These are phyloP conservation scores for Acacia pycnantha DNA, from an alignment of 331 rosid genomes.

Conservation along the genomic window DNA sequence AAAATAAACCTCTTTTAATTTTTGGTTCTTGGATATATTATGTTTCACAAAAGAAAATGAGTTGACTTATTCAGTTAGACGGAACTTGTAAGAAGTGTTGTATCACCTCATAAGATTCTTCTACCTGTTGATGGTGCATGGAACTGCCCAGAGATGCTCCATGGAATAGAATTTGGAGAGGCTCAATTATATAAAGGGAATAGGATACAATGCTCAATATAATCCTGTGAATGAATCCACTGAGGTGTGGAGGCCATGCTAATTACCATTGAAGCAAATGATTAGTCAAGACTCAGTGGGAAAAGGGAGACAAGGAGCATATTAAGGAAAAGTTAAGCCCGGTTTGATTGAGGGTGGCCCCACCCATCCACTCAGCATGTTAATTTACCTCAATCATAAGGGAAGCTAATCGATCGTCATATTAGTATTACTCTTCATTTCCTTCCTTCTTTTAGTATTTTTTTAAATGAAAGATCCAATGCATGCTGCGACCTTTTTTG, in stretches of 20 bases:
- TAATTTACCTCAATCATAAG: slow-evolving; percentile 36
- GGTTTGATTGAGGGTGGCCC: slow-evolving; percentile 37
- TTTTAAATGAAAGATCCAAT: neutral
- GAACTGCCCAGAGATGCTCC: slow-evolving; percentile 10
- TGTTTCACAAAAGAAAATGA: neutral
- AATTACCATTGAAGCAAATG: slow-evolving; percentile 31
- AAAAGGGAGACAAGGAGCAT: slow-evolving; percentile 48
- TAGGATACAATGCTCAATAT: slow-evolving; percentile 22
- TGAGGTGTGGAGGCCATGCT: slow-evolving; percentile 35
- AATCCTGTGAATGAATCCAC: slow-evolving; percentile 8
- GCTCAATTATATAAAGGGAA: neutral
- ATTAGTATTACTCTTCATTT: slow-evolving; percentile 11
- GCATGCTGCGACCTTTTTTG: slow-evolving; percentile 38
- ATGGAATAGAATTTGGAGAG: slow-evolving; percentile 8
- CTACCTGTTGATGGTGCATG: neutral
- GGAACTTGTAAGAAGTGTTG: neutral
- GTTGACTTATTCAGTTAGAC: neutral
- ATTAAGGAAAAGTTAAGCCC: slow-evolving; percentile 43
- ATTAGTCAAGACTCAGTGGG: slow-evolving; percentile 33
- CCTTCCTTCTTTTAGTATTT: neutral
- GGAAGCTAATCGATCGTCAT: slow-evolving; percentile 10
- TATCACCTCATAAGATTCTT: neutral
- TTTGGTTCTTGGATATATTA: neutral
- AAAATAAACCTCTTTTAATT: neutral
- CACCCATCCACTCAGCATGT: slow-evolving; percentile 48